These are phyloP conservation scores for Basidioascus undulatus DNA, from an alignment of 768 basidiomycete genomes.

Conservation along the genomic window DNA sequence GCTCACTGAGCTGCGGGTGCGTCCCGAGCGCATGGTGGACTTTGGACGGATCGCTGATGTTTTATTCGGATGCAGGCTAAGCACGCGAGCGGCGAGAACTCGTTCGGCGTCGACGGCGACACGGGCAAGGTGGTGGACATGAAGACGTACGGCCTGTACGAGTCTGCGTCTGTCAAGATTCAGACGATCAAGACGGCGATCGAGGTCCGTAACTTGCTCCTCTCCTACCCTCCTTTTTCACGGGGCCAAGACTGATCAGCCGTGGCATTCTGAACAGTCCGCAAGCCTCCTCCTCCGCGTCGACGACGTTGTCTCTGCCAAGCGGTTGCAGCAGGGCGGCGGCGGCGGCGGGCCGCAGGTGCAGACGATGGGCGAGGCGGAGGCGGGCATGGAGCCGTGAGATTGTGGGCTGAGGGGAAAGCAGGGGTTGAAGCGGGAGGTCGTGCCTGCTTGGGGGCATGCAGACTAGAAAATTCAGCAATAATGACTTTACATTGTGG, in stretches of 20 bases:
- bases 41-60: neutral
- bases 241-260: neutral
- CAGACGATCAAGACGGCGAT: constrained; percentile 94
- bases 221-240: neutral
- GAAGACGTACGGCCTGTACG: constrained; percentile 79
- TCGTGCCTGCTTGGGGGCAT: too few relatives aligned
- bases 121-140: constrained; percentile 90
- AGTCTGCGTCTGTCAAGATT: constrained; percentile 92
- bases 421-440: too few relatives aligned
- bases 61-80: constrained; percentile 38
- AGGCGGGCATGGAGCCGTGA: too few relatives aligned
- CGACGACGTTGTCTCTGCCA: constrained; percentile 51
- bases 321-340: constrained; percentile 8
- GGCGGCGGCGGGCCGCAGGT: constrained; percentile 6
- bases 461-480: too few relatives aligned
- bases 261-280: constrained; percentile 26
- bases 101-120: constrained; percentile 88
- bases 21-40: too few relatives aligned
- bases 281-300: constrained; percentile 77
- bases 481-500: too few relatives aligned
- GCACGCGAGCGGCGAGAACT: constrained; percentile 69
- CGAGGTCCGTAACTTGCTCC: constrained; percentile 30
- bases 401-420: too few relatives aligned
- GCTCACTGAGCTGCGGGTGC: constrained; percentile 71
- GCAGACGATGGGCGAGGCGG: neutral